Evolutionary conservation across 495 filamentous ascomycete genomes (phyloP).

Genomic region (Pyrenula aspistea): DNA sequence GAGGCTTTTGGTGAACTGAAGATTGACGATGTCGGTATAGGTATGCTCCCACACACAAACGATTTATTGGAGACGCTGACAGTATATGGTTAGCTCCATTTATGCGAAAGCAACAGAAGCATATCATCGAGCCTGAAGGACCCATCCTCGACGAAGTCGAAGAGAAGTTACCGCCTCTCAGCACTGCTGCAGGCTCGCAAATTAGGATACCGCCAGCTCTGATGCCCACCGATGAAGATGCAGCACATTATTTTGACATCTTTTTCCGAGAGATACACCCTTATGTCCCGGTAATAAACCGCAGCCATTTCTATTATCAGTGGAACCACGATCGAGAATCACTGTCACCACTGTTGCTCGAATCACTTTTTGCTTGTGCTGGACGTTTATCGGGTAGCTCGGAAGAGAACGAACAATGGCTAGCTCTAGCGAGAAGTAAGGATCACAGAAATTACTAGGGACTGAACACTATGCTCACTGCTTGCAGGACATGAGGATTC

Average conservation of each 20-base stretch:
- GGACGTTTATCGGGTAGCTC: slow-evolving; percentile 74
- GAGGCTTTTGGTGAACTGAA: slow-evolving; percentile 75
- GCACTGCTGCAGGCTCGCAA: slow-evolving; percentile 54
- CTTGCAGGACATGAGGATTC: slow-evolving; percentile 76
- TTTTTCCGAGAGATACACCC: slow-evolving; percentile 91
- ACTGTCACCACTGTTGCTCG: slow-evolving; percentile 84
- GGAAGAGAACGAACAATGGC: slow-evolving; percentile 81
- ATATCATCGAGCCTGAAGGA: slow-evolving; percentile 51
- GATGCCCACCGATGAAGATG: slow-evolving; percentile 81
- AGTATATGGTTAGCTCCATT: slow-evolving; percentile 57
- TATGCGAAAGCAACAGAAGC: slow-evolving; percentile 63
- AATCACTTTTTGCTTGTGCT: slow-evolving; percentile 92
- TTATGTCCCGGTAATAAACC: slow-evolving; percentile 89
- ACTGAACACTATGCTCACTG: slow-evolving; percentile 8
- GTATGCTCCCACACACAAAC: too few relatives aligned
- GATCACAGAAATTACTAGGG: neutral
- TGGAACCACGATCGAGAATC: slow-evolving; percentile 78
- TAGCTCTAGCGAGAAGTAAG: slow-evolving; percentile 84
- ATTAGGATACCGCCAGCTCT: slow-evolving; percentile 87
- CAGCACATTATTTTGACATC: slow-evolving; percentile 77
- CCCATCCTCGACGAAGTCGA: slow-evolving; percentile 67
- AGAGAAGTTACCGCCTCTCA: slow-evolving; percentile 56
- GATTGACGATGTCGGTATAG: slow-evolving; percentile 80
- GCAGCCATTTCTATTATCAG: slow-evolving; percentile 74
- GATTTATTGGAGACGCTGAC: slow-evolving; percentile 14